These are phyloP conservation scores for Rhazya stricta DNA, from an alignment of 257 asterid species.

Conservation along the genomic window DNA sequence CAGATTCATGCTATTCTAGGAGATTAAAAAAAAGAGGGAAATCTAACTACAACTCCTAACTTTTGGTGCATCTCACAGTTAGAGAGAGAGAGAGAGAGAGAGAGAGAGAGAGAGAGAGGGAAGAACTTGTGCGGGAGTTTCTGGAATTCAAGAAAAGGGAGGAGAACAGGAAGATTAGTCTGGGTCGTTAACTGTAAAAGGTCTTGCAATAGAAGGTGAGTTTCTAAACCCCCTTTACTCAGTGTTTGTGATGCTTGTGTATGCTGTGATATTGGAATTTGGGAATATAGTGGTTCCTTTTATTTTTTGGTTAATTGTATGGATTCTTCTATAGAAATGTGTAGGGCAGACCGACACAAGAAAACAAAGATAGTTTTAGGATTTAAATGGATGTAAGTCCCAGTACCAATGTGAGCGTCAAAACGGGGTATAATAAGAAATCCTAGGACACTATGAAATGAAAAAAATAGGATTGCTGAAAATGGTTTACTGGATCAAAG, in stretches of 20 bases:
- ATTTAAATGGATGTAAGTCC: background rate
- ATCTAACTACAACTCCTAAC: too few relatives aligned
- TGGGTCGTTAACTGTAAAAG: too few relatives aligned
- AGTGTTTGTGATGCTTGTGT: background rate
- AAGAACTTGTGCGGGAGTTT: too few relatives aligned
- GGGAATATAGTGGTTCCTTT: background rate
- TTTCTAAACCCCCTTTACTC: slow-evolving; percentile 9
- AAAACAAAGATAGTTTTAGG: background rate
- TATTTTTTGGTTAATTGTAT: background rate
- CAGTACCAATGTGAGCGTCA: background rate
- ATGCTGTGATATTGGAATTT: background rate
- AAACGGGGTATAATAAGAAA: background rate
- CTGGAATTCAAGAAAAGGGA: too few relatives aligned
- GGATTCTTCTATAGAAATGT: background rate
- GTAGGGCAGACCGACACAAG: background rate
- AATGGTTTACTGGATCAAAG: too few relatives aligned
- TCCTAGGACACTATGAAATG: background rate
- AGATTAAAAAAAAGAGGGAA: too few relatives aligned
- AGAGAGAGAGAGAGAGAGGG: too few relatives aligned
- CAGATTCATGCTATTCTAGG: too few relatives aligned
- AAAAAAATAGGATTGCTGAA: background rate
- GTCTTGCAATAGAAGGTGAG: too few relatives aligned
- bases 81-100: too few relatives aligned
- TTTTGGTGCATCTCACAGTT: too few relatives aligned
- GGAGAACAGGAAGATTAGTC: too few relatives aligned